Percentiles rank a stretch among this genome's conserved stretches.
These are phyloP conservation scores for Anisodus acutangulus DNA, from an alignment of 257 asterid genomes.

Conservation along the genomic window DNA sequence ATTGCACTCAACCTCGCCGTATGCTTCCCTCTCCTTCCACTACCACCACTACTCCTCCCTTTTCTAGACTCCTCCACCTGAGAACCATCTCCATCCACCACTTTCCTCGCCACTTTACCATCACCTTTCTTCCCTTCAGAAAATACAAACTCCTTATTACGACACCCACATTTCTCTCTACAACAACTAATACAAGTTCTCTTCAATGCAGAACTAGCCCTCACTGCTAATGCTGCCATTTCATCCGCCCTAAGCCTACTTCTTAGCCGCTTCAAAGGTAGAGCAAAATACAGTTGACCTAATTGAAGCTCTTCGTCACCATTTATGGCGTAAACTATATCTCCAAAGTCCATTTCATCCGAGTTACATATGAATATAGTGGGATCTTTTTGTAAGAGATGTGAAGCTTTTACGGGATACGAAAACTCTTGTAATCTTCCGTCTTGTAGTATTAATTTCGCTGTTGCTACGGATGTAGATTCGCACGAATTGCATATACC, in stretches of 20 bases:
- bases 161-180: conserved; percentile 63
- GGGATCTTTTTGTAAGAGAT: conserved; percentile 68
- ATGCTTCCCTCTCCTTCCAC: conserved; percentile 44
- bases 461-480: conserved; percentile 69
- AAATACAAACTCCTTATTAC: conserved; percentile 42
- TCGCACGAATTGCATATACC: conserved; percentile 91
- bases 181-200: conserved; percentile 40
- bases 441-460: conserved; percentile 68
- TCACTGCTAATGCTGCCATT: conserved; percentile 98
- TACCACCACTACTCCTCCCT: conserved; percentile 31
- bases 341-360: conserved; percentile 89
- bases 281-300: conserved; percentile 87
- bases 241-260: conserved; percentile 76
- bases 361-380: conserved; percentile 76
- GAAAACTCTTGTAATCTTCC: conserved; percentile 85
- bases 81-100: neutral
- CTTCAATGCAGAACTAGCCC: conserved; percentile 79
- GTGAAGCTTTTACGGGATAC: conserved; percentile 70
- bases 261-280: conserved; percentile 64
- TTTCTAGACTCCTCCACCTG: conserved; percentile 25
- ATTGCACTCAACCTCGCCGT: conserved; percentile 62
- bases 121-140: conserved; percentile 29
- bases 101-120: neutral
- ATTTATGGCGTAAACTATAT: conserved; percentile 59
- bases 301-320: conserved; percentile 77